phyloP scores from a whole-genome alignment of 140 eudicot species.

The Stevia rebaudiana region DNA sequence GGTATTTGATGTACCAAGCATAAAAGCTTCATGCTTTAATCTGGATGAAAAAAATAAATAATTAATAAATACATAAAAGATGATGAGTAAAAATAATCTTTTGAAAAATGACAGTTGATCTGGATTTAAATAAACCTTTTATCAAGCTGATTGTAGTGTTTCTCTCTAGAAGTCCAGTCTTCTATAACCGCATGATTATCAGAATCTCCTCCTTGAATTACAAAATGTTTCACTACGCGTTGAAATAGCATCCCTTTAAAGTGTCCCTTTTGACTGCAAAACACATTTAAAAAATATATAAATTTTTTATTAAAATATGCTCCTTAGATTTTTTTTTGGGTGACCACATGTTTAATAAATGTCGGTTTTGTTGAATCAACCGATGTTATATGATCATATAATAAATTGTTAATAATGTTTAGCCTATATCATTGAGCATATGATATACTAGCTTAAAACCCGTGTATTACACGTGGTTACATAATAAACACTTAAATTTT shows the following conservation, averaged over 20 bases:
- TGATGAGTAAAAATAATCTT: not conserved
- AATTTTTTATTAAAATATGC: not conserved
- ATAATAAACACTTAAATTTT: no score
- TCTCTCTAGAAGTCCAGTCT: constrained; percentile 91
- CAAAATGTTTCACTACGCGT: constrained; percentile 89
- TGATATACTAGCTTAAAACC: no score
- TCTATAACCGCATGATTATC: constrained; percentile 58
- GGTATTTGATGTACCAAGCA: constrained; percentile 83
- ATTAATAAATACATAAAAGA: not conserved
- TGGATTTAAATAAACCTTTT: constrained; percentile 43
- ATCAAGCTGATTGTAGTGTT: constrained; percentile 84
- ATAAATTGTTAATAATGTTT: not conserved
- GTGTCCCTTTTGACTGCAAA: constrained; percentile 73
- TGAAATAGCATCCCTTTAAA: constrained; percentile 87
- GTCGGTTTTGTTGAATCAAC: not conserved
- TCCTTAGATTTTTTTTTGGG: not conserved
- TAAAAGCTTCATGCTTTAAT: constrained; percentile 94
- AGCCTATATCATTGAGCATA: not conserved
- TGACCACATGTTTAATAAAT: not conserved
- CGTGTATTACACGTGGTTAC: no score
- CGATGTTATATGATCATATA: not conserved
- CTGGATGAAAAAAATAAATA: constrained; percentile 27
- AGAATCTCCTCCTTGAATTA: constrained; percentile 76
- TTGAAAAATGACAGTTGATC: not conserved
- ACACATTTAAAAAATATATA: constrained; percentile 11